Percentiles rank a stretch among this genome's conserved stretches.
Conservation (phyloP, 2,329 filamentous ascomycete genomes). For the Colletotrichum phormii region DNA sequence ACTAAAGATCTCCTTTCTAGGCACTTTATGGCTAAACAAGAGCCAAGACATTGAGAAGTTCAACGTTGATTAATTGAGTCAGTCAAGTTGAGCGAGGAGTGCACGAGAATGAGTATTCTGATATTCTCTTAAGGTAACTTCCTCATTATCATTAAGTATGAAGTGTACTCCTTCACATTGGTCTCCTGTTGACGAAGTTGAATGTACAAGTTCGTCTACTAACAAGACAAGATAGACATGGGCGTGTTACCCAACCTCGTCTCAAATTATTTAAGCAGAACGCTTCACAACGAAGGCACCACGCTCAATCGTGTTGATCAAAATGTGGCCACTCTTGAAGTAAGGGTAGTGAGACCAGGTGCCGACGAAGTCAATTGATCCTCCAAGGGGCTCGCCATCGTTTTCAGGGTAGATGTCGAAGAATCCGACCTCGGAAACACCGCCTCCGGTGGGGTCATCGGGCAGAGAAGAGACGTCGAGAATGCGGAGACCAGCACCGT, state of each 20-base stretch:
- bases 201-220: neutral
- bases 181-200: neutral
- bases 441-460: slow-evolving; percentile 49
- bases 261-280: neutral
- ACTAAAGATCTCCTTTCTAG: too few species aligned
- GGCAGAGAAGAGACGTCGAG: slow-evolving; percentile 46
- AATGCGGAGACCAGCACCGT: slow-evolving; percentile 54
- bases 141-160: neutral
- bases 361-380: slow-evolving; percentile 36
- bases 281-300: slow-evolving; percentile 39
- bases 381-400: slow-evolving; percentile 37
- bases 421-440: slow-evolving; percentile 54
- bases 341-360: slow-evolving; percentile 40
- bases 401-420: slow-evolving; percentile 58
- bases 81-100: too few species aligned
- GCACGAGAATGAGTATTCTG: too few species aligned
- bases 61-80: too few species aligned
- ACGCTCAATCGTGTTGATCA: slow-evolving; percentile 41
- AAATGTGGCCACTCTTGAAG: slow-evolving; percentile 39
- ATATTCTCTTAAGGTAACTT: too few species aligned
- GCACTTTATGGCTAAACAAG: too few species aligned
- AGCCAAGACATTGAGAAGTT: too few species aligned
- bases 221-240: neutral
- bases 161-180: neutral
- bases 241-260: too few species aligned